A percentile compares a stretch with the other conserved stretches of the same genome.
Conservation (phyloP, 2,329 filamentous ascomycete species). For the Aspergillus puulaauensis region DNA sequence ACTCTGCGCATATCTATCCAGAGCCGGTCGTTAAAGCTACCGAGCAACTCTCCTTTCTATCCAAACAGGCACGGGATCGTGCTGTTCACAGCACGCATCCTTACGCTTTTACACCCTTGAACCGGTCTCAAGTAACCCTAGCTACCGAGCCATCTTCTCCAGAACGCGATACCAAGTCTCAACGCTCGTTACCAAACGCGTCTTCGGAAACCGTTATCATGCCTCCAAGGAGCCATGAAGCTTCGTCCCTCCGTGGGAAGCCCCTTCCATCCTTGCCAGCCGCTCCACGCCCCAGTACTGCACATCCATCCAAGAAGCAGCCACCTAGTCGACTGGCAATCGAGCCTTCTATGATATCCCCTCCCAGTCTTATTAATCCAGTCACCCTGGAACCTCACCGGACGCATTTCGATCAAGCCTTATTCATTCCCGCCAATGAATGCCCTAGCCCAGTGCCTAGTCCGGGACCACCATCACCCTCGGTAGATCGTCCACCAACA, state of each 20-base stretch:
- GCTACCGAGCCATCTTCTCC: conserved; percentile 25
- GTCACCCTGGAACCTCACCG: conserved; percentile 40
- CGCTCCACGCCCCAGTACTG: conserved; percentile 23
- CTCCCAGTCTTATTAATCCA: conserved; percentile 37
- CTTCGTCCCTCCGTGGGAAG: conserved; percentile 31
- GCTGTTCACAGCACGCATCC: conserved; percentile 25
- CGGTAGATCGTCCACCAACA: conserved; percentile 29
- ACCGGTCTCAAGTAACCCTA: conserved; percentile 20
- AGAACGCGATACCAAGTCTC: conserved; percentile 21
- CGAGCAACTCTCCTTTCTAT: conserved; percentile 29
- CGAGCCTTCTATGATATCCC: conserved; percentile 40
- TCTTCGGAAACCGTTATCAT: conserved; percentile 33
- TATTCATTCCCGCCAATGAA: conserved; percentile 42
- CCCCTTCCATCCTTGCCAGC: conserved; percentile 32
- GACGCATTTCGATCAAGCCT: conserved; percentile 39
- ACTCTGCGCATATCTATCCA: conserved; percentile 31
- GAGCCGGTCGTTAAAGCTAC: conserved; percentile 28
- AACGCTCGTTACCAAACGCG: conserved; percentile 18
- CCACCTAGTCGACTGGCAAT: conserved; percentile 29
- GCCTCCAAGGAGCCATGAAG: conserved; percentile 25
- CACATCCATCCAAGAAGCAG: conserved; percentile 22
- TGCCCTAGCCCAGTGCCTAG: conserved; percentile 37
- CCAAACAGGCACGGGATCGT: conserved; percentile 16
- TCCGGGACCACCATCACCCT: conserved; percentile 30
- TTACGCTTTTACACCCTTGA: conserved; percentile 19